These are phyloP conservation scores for Gypsophila paniculata DNA, from an alignment of 179 eudicot species.

Conservation along the genomic window DNA sequence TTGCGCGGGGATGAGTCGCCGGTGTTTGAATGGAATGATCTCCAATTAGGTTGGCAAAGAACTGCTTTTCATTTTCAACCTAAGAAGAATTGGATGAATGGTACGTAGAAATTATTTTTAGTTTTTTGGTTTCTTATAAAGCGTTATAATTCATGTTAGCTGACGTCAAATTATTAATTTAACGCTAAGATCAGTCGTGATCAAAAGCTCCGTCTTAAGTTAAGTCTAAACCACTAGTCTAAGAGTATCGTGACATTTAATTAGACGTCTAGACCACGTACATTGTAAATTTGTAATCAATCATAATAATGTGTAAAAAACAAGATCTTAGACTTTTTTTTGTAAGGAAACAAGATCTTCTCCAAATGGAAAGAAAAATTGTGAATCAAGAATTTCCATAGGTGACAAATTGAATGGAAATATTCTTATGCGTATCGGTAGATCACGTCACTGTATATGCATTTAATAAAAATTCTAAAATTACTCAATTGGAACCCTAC, in stretches of 20 bases:
- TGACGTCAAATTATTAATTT: background rate
- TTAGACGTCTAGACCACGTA: background rate
- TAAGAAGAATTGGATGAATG: slow-evolving; percentile 58
- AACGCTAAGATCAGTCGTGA: no score
- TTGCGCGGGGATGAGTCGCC: slow-evolving; percentile 23
- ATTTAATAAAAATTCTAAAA: no score
- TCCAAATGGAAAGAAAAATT: background rate
- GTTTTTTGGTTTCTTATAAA: background rate
- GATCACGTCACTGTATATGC: no score
- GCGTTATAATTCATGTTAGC: background rate
- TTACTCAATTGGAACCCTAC: no score
- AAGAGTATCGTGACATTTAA: background rate
- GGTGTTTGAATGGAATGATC: slow-evolving; percentile 41
- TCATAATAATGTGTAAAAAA: background rate
- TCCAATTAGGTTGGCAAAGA: slow-evolving; percentile 49
- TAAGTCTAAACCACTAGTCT: no score
- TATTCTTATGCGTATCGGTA: no score
- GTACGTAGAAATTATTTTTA: slow-evolving; percentile 26
- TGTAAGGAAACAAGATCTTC: background rate
- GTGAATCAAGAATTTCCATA: background rate
- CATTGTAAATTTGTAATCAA: background rate
- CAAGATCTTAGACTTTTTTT: no score
- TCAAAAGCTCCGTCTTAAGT: no score
- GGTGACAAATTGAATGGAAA: background rate
- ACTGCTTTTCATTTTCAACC: slow-evolving; percentile 61